A percentile compares a stretch with the other conserved stretches of the same genome.
These are phyloP conservation scores for Penicillium verhagenii DNA, from an alignment of 495 filamentous ascomycete genomes.

Conservation along the genomic window DNA sequence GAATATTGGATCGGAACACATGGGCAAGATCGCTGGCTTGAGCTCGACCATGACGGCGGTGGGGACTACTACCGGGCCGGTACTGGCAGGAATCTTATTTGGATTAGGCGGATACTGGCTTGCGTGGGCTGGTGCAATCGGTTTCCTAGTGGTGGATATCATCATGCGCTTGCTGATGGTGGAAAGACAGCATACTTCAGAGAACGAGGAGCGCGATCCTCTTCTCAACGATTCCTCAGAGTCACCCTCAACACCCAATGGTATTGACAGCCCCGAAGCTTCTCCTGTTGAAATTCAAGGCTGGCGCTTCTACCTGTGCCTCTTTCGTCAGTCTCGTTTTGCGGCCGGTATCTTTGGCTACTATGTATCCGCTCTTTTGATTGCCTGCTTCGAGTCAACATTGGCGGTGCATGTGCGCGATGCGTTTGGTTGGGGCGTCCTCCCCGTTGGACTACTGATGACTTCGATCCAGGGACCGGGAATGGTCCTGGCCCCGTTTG, in stretches of 20 bases:
- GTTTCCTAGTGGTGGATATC: conserved; percentile 27
- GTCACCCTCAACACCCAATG: background rate
- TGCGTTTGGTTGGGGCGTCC: conserved; percentile 32
- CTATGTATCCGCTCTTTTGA: conserved; percentile 20
- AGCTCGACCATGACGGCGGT: conserved; percentile 14
- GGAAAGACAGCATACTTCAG: conserved; percentile 14
- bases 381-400: conserved; percentile 31
- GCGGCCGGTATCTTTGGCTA: conserved; percentile 21
- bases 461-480: conserved; percentile 28
- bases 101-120: conserved; percentile 30
- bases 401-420: conserved; percentile 29
- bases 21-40: conserved; percentile 27
- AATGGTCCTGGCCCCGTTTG: conserved; percentile 21
- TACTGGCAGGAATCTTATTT: conserved; percentile 24
- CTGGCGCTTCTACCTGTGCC: conserved; percentile 23
- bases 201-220: conserved; percentile 1
- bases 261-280: background rate
- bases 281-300: background rate
- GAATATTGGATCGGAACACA: conserved; percentile 25
- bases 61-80: conserved; percentile 24
- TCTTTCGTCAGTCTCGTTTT: conserved; percentile 24
- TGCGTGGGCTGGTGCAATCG: conserved; percentile 24
- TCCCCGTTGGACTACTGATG: conserved; percentile 30
- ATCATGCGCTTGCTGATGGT: conserved; percentile 32
- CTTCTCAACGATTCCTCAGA: background rate